phyloP scores from a whole-genome alignment of 768 basidiomycete species.

The Tubosaeta brunneosetosa region DNA sequence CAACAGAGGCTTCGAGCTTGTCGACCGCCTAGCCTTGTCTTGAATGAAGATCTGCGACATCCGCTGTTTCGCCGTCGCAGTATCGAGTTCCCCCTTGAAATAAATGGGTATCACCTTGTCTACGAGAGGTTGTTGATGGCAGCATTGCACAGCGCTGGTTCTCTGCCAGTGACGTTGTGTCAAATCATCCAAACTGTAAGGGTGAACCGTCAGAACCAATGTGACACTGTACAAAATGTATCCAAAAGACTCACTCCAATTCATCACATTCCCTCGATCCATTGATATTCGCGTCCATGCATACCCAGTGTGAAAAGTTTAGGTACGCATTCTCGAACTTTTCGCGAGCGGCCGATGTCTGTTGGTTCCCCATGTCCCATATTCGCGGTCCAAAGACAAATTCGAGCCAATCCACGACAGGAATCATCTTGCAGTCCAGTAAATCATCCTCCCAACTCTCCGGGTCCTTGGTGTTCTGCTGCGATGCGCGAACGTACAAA shows the following conservation, averaged over 20 bases:
- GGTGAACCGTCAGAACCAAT: neutral
- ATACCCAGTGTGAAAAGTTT: constrained; percentile 14
- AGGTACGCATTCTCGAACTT: constrained; percentile 8
- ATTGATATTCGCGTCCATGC: constrained; percentile 7
- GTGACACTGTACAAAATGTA: no score
- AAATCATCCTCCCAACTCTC: constrained; percentile 5
- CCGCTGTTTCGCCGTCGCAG: neutral
- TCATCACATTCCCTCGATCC: neutral
- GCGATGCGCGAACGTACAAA: neutral
- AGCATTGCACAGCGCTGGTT: constrained; percentile 17
- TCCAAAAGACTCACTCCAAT: neutral
- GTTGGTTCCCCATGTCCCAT: neutral
- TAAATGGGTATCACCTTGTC: constrained; percentile 14
- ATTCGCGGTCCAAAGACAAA: constrained; percentile 6
- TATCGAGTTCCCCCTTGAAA: neutral
- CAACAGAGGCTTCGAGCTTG: neutral
- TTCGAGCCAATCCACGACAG: constrained; percentile 9
- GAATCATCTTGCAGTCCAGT: constrained; percentile 9
- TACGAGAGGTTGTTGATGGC: constrained; percentile 6
- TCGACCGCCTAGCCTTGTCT: constrained; percentile 4
- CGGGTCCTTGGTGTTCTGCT: neutral
- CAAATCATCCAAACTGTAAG: constrained; percentile 2
- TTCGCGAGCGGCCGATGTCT: neutral
- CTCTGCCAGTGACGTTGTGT: constrained; percentile 11
- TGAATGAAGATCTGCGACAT: constrained; percentile 20